phyloP scores from a whole-genome alignment of 2,329 filamentous ascomycete genomes.

The Colletotrichum camelliae region DNA sequence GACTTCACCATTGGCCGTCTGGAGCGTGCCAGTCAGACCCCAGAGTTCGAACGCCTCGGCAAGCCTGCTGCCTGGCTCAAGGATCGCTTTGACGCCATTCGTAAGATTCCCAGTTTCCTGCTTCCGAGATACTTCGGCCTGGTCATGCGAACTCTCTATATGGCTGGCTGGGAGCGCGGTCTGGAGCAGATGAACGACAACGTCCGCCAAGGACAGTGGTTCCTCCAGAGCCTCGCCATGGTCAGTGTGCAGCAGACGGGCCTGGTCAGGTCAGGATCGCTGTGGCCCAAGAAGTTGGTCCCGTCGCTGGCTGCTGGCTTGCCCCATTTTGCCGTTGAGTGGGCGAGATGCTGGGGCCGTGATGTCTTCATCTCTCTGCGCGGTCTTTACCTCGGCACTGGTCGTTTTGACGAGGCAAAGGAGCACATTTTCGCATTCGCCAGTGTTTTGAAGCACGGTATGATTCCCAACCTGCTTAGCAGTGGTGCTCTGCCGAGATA shows the following conservation, averaged over 20 bases:
- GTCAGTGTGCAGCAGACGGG: conserved; percentile 93
- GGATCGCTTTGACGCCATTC: conserved; percentile 84
- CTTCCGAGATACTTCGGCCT: conserved; percentile 93
- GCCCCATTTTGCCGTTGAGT: conserved; percentile 91
- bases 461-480: conserved; percentile 94
- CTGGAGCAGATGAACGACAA: conserved; percentile 81
- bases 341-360: conserved; percentile 96
- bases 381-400: conserved; percentile 89
- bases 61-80: conserved; percentile 79
- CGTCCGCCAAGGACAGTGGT: conserved; percentile 82
- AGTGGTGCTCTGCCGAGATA: conserved; percentile 88
- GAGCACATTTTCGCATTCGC: conserved; percentile 96
- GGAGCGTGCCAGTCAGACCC: conserved; percentile 70
- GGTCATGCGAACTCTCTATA: conserved; percentile 86
- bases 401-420: conserved; percentile 84
- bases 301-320: conserved; percentile 90
- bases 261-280: conserved; percentile 84
- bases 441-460: conserved; percentile 95
- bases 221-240: conserved; percentile 86
- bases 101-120: conserved; percentile 85
- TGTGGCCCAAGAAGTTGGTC: conserved; percentile 85
- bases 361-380: conserved; percentile 97
- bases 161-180: conserved; percentile 78
- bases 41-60: conserved; percentile 66
- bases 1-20: conserved; percentile 86